Evolutionary conservation across 371 early-diverging fungal species (phyloP).

Genomic region (Mucor plumbeus): DNA sequence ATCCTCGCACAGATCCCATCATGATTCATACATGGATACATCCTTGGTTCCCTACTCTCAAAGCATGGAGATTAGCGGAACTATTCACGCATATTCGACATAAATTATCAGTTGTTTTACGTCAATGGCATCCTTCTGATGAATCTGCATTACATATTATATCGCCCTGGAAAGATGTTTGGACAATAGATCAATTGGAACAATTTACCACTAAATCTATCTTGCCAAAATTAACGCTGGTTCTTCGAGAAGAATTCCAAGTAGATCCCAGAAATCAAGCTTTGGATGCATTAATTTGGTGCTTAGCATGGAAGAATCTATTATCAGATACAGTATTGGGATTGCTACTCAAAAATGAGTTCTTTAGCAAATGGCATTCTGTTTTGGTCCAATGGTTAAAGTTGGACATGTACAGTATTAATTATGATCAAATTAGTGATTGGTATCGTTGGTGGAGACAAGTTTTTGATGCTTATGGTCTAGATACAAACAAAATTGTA

Average conservation of each 20-base stretch:
- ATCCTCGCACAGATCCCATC: slow-evolving; percentile 69
- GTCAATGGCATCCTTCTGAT: slow-evolving; percentile 76
- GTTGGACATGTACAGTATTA: slow-evolving; percentile 38
- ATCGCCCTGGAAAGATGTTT: slow-evolving; percentile 75
- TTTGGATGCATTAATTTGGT: slow-evolving; percentile 61
- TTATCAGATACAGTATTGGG: slow-evolving; percentile 60
- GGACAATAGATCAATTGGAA: slow-evolving; percentile 64
- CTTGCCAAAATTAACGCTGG: slow-evolving; percentile 71
- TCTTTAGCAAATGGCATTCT: slow-evolving; percentile 77
- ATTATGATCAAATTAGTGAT: slow-evolving; percentile 67
- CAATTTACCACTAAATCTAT: slow-evolving; percentile 62
- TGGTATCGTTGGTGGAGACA: slow-evolving; percentile 85
- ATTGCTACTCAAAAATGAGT: slow-evolving; percentile 75
- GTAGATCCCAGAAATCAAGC: slow-evolving; percentile 82
- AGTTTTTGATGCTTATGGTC: slow-evolving; percentile 55
- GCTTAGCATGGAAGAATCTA: slow-evolving; percentile 69
- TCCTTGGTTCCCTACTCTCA: slow-evolving; percentile 84
- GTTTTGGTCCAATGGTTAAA: slow-evolving; percentile 45
- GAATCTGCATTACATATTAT: slow-evolving; percentile 63
- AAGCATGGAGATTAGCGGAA: slow-evolving; percentile 58
- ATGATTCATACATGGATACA: slow-evolving; percentile 83
- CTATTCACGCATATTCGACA: slow-evolving; percentile 68
- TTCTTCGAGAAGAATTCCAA: slow-evolving; percentile 65
- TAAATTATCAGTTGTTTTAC: slow-evolving; percentile 62
- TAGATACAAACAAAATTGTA: slow-evolving; percentile 49